These are phyloP conservation scores for Phyllostachys edulis DNA, from an alignment of 176 grass and related monocot species.

Conservation along the genomic window DNA sequence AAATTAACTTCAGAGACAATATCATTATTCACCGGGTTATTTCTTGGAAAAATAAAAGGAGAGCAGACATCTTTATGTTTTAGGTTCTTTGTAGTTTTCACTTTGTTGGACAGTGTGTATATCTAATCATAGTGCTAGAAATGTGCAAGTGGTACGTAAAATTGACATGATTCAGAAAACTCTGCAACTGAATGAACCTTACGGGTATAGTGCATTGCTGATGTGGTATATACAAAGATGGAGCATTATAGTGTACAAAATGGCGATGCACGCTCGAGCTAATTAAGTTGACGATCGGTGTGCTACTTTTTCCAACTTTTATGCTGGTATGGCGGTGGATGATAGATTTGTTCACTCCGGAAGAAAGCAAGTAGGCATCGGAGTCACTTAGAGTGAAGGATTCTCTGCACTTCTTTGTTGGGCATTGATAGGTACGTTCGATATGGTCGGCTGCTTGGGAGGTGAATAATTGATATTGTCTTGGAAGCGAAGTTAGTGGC, in stretches of 20 bases:
- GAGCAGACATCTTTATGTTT: neutral
- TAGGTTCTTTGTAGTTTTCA: neutral
- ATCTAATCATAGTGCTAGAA: neutral
- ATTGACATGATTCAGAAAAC: neutral
- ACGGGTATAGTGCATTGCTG: neutral
- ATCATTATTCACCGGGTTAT: neutral
- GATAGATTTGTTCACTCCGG: neutral
- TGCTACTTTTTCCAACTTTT: constrained; percentile 19
- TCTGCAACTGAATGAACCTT: neutral
- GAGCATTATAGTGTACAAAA: neutral
- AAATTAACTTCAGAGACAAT: neutral
- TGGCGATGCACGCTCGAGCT: neutral
- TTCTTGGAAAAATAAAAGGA: neutral
- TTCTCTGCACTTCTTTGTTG: neutral
- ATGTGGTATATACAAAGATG: neutral
- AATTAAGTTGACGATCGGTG: constrained; percentile 21
- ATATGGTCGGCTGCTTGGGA: constrained; percentile 11
- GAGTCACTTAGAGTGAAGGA: neutral
- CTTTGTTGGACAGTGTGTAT: neutral
- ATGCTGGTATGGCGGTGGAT: constrained; percentile 36
- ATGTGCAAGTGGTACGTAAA: neutral
- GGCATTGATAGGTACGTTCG: neutral
- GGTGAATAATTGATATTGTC: neutral
- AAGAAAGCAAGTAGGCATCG: neutral
- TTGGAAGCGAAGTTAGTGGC: neutral